phyloP scores from a whole-genome alignment of 306 rosid species.

The Delonix regia region DNA sequence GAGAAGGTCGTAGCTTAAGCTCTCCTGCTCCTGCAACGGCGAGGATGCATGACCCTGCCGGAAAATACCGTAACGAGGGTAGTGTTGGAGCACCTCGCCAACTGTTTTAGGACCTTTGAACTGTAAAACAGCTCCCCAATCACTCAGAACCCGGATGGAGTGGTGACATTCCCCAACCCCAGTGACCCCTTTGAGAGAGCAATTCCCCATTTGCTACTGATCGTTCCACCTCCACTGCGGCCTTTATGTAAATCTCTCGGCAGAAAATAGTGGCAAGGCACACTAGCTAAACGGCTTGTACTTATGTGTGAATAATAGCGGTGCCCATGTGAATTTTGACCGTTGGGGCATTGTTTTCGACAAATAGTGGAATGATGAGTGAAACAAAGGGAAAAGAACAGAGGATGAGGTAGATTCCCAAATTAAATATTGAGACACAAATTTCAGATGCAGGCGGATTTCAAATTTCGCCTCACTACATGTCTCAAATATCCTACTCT shows the following conservation, averaged over 20 bases:
- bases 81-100: slow-evolving; percentile 53
- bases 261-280: slow-evolving; percentile 38
- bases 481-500: background rate
- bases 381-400: slow-evolving; percentile 55
- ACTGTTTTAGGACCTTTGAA: slow-evolving; percentile 63
- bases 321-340: slow-evolving; percentile 72
- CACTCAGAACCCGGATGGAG: slow-evolving; percentile 58
- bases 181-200: slow-evolving; percentile 56
- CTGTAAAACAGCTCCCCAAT: slow-evolving; percentile 58
- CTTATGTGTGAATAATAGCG: slow-evolving; percentile 32
- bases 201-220: slow-evolving; percentile 67
- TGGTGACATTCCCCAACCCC: slow-evolving; percentile 58
- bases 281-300: background rate
- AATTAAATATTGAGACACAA: slow-evolving; percentile 35
- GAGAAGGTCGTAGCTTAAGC: slow-evolving; percentile 49
- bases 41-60: slow-evolving; percentile 50
- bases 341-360: slow-evolving; percentile 56
- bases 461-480: slow-evolving; percentile 42
- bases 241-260: slow-evolving; percentile 33
- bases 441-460: slow-evolving; percentile 33
- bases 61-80: slow-evolving; percentile 61
- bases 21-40: slow-evolving; percentile 49
- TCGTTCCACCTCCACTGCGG: background rate
- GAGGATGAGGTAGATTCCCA: slow-evolving; percentile 44
- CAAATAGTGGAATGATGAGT: background rate